Evolutionary conservation across 306 rosid species (phyloP), one percentile per base, ranked within the genome.

Genomic region (Benincasa hispida): DNA sequence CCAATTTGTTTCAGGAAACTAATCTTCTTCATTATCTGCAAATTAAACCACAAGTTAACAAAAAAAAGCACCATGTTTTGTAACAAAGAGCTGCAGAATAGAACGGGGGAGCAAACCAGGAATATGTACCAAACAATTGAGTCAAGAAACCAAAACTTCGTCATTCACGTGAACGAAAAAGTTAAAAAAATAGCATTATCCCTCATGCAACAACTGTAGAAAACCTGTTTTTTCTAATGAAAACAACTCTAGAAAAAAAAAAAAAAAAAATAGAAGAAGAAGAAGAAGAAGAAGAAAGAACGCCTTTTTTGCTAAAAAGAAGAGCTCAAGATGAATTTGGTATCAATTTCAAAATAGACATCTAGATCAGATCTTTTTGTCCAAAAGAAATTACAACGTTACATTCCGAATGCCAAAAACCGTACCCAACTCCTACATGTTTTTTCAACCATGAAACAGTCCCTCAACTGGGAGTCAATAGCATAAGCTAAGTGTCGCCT

Each of bases 21-120:
- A 15, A 55, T 68, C 79, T 83, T 75, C 77, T 65, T 77, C 27
- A 22, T 80, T 35, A 86, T 60, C 89, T 86, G 85, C 78, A 66
- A 34, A 66, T 30, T 13, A 55, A 77, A 21, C 21, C 15, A 54
- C 8, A 21, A 51, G 39, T 48, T 13, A 35, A 56, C 41, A 25
- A 72, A 2, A 72, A 2, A 19, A 28, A 28, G 32, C 39, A 28
- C 18, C 61, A 18, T 5, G 45, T n/a, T 28, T 50, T 50, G 22
- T 9, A 47, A 47, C 47, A 45, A 45, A 45, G 21, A 70, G 39
- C n/a, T 27, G 28, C 8, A 18, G 56, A 48, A 50, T 18, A 28
- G 28, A 51, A 9, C 19, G 5, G 24, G 4, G 60, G 18, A 48
- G 60, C 5, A 72, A 11, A 72, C 32, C 4, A 72, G 76, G 76